Evolutionary conservation across 73 alveolate species (phyloP).

Genomic region (Tetrahymena borealis): DNA sequence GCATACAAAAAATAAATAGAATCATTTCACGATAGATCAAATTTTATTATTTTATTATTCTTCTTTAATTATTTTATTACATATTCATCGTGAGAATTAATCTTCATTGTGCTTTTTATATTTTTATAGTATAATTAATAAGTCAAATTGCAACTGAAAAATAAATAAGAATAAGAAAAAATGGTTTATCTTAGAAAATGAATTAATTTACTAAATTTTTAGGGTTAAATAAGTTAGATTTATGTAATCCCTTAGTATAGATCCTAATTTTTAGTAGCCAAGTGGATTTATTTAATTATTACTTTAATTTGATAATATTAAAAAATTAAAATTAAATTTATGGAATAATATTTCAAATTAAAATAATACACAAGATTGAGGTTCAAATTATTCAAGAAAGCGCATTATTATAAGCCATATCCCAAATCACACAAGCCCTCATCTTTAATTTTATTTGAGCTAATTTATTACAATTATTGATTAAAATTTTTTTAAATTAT

Average conservation of each 20-base stretch:
- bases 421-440: background rate
- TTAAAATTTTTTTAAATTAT: too few relatives aligned
- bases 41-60: too few relatives aligned
- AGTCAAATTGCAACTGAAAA: too few relatives aligned
- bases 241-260: background rate
- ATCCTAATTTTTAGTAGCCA: background rate
- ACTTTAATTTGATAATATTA: background rate
- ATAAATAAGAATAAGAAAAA: background rate
- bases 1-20: too few relatives aligned
- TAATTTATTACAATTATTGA: too few relatives aligned
- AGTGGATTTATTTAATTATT: background rate
- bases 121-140: too few relatives aligned
- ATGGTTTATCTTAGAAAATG: background rate
- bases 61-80: too few relatives aligned
- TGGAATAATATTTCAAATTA: background rate
- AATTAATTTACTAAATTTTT: background rate
- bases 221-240: background rate
- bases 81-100: too few relatives aligned
- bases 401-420: background rate
- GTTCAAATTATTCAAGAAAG: background rate
- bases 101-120: too few relatives aligned
- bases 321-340: background rate
- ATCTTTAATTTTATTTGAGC: background rate
- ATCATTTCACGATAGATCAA: too few relatives aligned
- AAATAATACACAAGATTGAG: background rate